Evolutionary conservation across 768 basidiomycete species (phyloP), one percentile per base, ranked within the genome.

Genomic region (Tricholoma terreum): DNA sequence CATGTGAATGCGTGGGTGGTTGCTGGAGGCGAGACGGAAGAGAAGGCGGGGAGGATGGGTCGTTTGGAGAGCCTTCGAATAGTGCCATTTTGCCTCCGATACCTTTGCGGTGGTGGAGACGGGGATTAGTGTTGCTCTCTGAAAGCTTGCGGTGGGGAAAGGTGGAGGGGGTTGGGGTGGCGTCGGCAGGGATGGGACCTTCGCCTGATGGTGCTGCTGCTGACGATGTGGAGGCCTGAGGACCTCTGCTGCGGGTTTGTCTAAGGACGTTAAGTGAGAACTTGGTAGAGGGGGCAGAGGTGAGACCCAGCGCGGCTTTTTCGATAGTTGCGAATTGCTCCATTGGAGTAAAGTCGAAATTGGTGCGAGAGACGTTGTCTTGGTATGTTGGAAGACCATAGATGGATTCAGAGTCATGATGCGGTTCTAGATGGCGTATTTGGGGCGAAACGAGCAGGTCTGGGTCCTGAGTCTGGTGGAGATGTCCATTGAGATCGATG

Each of bases 71-170:
- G 21, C 74, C 76, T 61, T 98, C 97, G 67, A 98, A 98, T 2
- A 96, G 74, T 0, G 94, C 95, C 70, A 98, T 81, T 72, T 98
- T 98, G 17, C 90, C 92, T 45, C 84, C 82, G 34, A 82, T 78
- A 21, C 78, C 81, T 65, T 79, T 85, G 48, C 83, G 79, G 54
- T 78, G 77, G 53, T 77, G 77, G 3, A 79, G 70, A 34, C 89
- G 82, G 4, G 90, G 89, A 49, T 81, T 71, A 0, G 88, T 82
- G 50, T 85, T 87, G 62, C 88, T 91, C 67, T 93, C 88, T 62
- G 90, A 94, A 55, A 96, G 79, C 65, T 94, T 96, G 48, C 96
- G 88, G 58, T 91, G 88, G 19, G 36, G 57, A 6, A n/a, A 54
- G 27, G 46, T 58, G 40, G 55, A 52, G 10, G 54, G 15, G 24